Evolutionary conservation across 345 rosid genomes (phyloP), one percentile per base, ranked within the genome.

Genomic region (Mallotus nudiflorus): DNA sequence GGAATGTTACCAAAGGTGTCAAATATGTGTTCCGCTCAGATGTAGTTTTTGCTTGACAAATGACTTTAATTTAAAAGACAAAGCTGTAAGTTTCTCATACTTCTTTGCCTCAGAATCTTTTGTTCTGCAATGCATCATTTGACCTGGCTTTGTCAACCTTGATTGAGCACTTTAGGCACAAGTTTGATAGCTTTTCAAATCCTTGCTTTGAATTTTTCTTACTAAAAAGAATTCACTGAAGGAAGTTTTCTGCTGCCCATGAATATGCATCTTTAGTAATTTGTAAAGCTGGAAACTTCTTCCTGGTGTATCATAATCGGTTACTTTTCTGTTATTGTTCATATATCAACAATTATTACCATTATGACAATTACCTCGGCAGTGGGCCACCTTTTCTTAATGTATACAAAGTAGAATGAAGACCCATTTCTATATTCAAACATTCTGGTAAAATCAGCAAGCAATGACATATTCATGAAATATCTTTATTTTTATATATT

Each of bases 1-100:
- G 81, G 45, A 90, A 85, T 55, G 94, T 92, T 40, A 66, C 85
- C 3, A 88, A 86, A 68, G 98, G 99, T 1, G 81, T 86, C 72
- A 92, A 95, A 84, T 95, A 92, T 73, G 86, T 95, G 56, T 85
- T 92, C 72, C 91, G 97, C 53, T 92, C 97, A 29, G 99, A 92
- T 77, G 98, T 92, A 22, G 90, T 80, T 80, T 95, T 95, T 85
- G 98, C 96, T 70, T 89, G 85, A 88, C 66, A 62, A 60, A 51
- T 20, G 42, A 42, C 14, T 6, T 5, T 63, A 39, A 9, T 50
- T 53, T 57, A 28, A 60, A 39, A 67, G 49, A 68, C 58, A 60
- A 67, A 44, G 39, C 46, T 37, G 74, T 52, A 46, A 69, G 75
- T 69, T 50, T 59, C 33, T n/a, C 19, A 31, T 62, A n/a, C 31